Percentiles rank a stretch among this genome's conserved stretches.
Conservation (phyloP, 305 asterid species). For the Galium porrigens region DNA sequence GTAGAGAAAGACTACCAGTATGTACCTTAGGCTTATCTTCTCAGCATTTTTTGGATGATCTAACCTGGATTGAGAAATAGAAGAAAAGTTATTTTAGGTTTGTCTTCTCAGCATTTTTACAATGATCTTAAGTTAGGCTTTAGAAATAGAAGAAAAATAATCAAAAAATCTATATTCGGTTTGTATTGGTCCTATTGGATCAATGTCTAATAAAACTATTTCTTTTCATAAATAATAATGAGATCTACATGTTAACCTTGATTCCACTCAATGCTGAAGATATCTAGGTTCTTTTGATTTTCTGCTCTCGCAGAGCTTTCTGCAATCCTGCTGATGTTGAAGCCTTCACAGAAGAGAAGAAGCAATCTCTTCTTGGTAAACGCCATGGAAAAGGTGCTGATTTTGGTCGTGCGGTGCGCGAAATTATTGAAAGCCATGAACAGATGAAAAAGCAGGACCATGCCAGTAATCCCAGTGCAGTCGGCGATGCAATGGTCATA, state of each 20-base stretch:
- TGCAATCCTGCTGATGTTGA: conserved; percentile 86
- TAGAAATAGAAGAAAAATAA: not conserved
- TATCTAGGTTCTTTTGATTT: not conserved
- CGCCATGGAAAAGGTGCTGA: conserved; percentile 90
- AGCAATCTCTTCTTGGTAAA: conserved; percentile 53
- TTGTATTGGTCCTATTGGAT: not conserved
- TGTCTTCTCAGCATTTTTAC: no score
- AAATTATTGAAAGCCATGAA: conserved; percentile 62
- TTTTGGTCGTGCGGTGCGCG: conserved; percentile 64
- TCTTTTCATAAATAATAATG: not conserved
- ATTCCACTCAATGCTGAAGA: not conserved
- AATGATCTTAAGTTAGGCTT: not conserved
- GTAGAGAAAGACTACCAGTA: not conserved
- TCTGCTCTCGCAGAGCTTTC: conserved; percentile 47
- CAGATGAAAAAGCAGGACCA: conserved; percentile 44
- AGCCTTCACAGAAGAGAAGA: conserved; percentile 81
- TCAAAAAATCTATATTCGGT: not conserved
- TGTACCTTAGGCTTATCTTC: no score
- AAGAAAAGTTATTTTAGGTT: no score
- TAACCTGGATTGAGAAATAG: not conserved
- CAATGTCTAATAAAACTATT: not conserved
- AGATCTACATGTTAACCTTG: not conserved
- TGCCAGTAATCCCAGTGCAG: conserved; percentile 20
- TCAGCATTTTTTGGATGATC: not conserved
- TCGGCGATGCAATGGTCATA: conserved; percentile 22